Base-by-base conservation (phyloP, 2,329 filamentous ascomycete species). In the Emergomyces africanus region DNA sequence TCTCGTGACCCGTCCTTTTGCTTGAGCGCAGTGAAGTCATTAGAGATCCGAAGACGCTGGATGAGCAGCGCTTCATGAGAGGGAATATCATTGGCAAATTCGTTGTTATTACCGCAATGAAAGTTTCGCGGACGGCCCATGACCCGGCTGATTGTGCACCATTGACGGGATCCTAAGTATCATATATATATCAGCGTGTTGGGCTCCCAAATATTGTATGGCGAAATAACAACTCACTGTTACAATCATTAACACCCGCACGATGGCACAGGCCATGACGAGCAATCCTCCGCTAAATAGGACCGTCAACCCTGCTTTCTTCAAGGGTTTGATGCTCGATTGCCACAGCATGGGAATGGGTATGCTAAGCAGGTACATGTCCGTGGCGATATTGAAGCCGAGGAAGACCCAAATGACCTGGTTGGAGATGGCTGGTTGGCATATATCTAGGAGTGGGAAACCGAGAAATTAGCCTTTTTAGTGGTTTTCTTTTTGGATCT, bases 281-380 rank as follows among this genome's bases (percentile, higher is more conserved):
- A 84, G 82, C 15, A 79, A 65, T 6, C 80, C 81, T 15, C 80
- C 80, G 39, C 77, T 77, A 66, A 83, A 84, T 20, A 85, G 72
- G 3, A 82, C 60, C 1, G 81, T 71, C 0, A 84, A 71, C 3
- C 78, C 76, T 1, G 78, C 63, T 65, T 84, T 85, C 64, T 79
- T 80, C 5, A 71, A 68, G 23, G 74, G 72, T 9, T 70, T 72
- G 5, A 85, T 71, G 4, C 74, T 75, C 0, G 81, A 77, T 60
- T 72, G 73, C 75, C 78, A 82, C 1, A 85, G 70, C 73, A 84
- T 54, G 12, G 23, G 25, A 15, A 41, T 35, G 18, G 5, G 14
- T 30, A n/a, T 30, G 10, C 5, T n/a, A 3, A 56, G 15, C 15
- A 10, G 2, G 12, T 18, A n/a, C 9, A 54, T n/a, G 9, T 25